Evolutionary conservation across 192 early-diverging fungal genomes (phyloP).

Genomic region (Coemansia sp.): DNA sequence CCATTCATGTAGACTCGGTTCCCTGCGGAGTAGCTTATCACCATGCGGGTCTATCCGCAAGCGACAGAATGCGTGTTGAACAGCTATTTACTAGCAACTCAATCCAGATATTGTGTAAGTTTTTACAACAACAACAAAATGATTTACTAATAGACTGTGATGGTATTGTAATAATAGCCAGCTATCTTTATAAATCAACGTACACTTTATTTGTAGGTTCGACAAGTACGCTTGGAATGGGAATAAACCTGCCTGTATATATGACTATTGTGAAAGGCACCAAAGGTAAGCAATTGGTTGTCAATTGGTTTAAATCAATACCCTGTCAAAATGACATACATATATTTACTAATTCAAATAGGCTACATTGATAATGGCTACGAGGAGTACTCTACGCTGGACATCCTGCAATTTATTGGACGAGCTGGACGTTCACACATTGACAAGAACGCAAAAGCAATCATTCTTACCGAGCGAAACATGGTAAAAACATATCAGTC

Average conservation of each 20-base stretch:
- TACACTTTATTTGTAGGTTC: constrained; percentile 46
- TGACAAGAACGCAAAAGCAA: constrained; percentile 64
- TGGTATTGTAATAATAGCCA: background rate
- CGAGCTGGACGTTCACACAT: constrained; percentile 75
- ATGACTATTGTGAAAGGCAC: constrained; percentile 75
- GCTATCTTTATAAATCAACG: background rate
- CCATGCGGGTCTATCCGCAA: constrained; percentile 62
- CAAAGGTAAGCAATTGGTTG: constrained; percentile 20
- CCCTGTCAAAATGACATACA: background rate
- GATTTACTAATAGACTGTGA: background rate
- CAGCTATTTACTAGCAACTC: constrained; percentile 53
- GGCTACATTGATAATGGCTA: constrained; percentile 44
- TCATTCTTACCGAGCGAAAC: constrained; percentile 61
- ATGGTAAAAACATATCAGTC: constrained; percentile 52
- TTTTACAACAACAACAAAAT: background rate
- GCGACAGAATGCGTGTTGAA: constrained; percentile 55
- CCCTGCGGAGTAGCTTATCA: constrained; percentile 67
- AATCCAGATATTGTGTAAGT: constrained; percentile 61
- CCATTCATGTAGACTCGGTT: constrained; percentile 52
- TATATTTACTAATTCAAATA: background rate
- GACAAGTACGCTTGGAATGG: constrained; percentile 75
- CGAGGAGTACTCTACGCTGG: constrained; percentile 61
- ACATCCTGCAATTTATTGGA: constrained; percentile 77
- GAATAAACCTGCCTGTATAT: constrained; percentile 76
- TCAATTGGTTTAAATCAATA: background rate